Percentiles rank a stretch among this genome's conserved stretches.
Conservation (phyloP, 371 early-diverging fungal species). For the Gilbertella persicaria region DNA sequence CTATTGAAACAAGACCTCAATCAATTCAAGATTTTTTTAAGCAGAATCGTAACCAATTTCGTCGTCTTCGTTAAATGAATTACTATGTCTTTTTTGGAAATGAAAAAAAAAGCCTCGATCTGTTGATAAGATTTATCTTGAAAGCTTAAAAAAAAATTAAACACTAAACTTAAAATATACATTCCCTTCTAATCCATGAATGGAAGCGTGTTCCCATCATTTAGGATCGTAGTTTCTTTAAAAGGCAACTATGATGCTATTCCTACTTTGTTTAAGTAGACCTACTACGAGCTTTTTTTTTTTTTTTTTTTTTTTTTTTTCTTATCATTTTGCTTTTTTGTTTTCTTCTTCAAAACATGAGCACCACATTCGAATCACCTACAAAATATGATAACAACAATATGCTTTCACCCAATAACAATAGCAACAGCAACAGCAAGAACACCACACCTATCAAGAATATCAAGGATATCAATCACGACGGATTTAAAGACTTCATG, state of each 20-base stretch:
- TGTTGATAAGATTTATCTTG: too few species aligned
- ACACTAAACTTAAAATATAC: too few species aligned
- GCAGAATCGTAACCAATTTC: slow-evolving; percentile 26
- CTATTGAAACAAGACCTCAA: slow-evolving; percentile 8
- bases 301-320: slow-evolving; percentile 3
- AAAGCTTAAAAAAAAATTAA: too few species aligned
- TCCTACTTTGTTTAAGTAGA: neutral
- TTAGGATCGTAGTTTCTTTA: neutral
- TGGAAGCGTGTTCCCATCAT: too few species aligned
- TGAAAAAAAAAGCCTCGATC: neutral
- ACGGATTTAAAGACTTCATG: slow-evolving; percentile 18
- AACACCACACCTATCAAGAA: neutral
- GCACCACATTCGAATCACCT: slow-evolving; percentile 27
- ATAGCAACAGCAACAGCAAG: neutral
- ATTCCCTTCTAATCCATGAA: too few species aligned
- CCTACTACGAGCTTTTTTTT: neutral
- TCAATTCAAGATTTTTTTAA: slow-evolving; percentile 21
- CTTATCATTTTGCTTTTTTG: slow-evolving; percentile 2
- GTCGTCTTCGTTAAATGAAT: slow-evolving; percentile 11
- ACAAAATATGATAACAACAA: slow-evolving; percentile 5
- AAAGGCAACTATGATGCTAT: slow-evolving; percentile 1
- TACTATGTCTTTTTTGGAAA: too few species aligned
- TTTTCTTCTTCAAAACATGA: slow-evolving; percentile 18
- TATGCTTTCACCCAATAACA: slow-evolving; percentile 3
- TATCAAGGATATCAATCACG: neutral